phyloP scores from a whole-genome alignment of 371 early-diverging fungal genomes.

The Mucor sp. region DNA sequence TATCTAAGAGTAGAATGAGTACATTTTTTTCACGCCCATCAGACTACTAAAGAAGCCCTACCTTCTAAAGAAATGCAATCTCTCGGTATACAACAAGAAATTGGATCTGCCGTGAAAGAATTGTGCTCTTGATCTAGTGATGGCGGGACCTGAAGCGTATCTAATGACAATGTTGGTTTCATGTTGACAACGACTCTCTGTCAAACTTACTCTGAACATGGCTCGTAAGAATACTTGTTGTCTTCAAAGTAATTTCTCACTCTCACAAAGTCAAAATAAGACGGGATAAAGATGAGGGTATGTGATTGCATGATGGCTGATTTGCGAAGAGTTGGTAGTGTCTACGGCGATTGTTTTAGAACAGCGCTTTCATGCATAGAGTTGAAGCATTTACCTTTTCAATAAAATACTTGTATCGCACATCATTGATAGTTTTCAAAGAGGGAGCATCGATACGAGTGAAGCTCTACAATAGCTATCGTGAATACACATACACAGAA shows the following conservation, averaged over 20 bases:
- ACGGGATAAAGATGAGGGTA: slow-evolving; percentile 89
- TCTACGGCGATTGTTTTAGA: slow-evolving; percentile 23
- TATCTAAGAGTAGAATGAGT: slow-evolving; percentile 46
- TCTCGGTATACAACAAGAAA: slow-evolving; percentile 88
- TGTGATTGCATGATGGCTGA: slow-evolving; percentile 68
- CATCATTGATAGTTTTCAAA: slow-evolving; percentile 72
- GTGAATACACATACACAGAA: not conserved
- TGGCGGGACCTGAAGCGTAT: slow-evolving; percentile 67
- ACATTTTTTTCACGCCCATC: not conserved
- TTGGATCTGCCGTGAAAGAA: slow-evolving; percentile 82
- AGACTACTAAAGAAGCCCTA: slow-evolving; percentile 5
- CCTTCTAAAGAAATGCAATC: slow-evolving; percentile 93
- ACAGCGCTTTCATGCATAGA: not conserved
- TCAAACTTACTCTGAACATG: slow-evolving; percentile 74
- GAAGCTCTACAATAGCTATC: slow-evolving; percentile 46
- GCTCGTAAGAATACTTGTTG: slow-evolving; percentile 71
- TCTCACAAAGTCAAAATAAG: slow-evolving; percentile 96
- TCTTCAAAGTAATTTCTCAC: slow-evolving; percentile 86
- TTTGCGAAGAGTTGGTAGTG: slow-evolving; percentile 60
- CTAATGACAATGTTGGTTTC: slow-evolving; percentile 20
- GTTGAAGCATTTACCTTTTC: slow-evolving; percentile 52
- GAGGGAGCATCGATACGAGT: slow-evolving; percentile 66
- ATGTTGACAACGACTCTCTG: too few relatives aligned
- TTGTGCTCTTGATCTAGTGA: slow-evolving; percentile 74
- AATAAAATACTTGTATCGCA: slow-evolving; percentile 86